phyloP scores from a whole-genome alignment of 768 basidiomycete genomes.

The Scleroderma citrinum region DNA sequence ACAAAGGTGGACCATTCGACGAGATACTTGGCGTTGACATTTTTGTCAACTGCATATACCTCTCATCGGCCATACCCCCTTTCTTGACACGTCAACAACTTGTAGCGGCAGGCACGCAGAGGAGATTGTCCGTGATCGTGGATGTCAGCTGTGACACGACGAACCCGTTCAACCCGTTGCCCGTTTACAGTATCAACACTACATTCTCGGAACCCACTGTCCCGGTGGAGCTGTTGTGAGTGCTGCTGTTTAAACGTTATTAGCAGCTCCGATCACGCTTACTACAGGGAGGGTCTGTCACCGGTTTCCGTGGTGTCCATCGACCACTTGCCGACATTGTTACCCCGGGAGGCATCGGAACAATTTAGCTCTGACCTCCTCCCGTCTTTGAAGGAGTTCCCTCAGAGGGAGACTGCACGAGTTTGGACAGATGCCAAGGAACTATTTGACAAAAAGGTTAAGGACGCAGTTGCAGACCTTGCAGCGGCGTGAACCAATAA shows the following conservation, averaged over 20 bases:
- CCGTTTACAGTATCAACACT: slow-evolving; percentile 91
- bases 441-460: slow-evolving; percentile 66
- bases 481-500: background rate
- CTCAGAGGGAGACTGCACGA: slow-evolving; percentile 53
- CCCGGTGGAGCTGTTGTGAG: slow-evolving; percentile 74
- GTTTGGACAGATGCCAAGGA: slow-evolving; percentile 89
- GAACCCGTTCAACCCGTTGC: slow-evolving; percentile 97
- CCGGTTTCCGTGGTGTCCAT: slow-evolving; percentile 86
- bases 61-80: slow-evolving; percentile 77
- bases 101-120: slow-evolving; percentile 55
- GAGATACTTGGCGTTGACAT: slow-evolving; percentile 97
- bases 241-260: slow-evolving; percentile 9
- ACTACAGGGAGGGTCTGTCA: slow-evolving; percentile 52
- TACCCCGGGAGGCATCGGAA: slow-evolving; percentile 95
- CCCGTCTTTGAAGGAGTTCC: slow-evolving; percentile 77
- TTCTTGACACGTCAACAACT: slow-evolving; percentile 75
- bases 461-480: slow-evolving; percentile 36
- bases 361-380: slow-evolving; percentile 88
- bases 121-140: slow-evolving; percentile 78
- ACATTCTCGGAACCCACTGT: slow-evolving; percentile 92
- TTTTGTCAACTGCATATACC: slow-evolving; percentile 99
- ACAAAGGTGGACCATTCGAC: slow-evolving; percentile 91
- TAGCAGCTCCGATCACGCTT: slow-evolving; percentile 5
- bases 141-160: slow-evolving; percentile 99
- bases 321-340: slow-evolving; percentile 91